These are phyloP conservation scores for Ailanthus altissimus DNA, from an alignment of 345 rosid species.

Conservation along the genomic window DNA sequence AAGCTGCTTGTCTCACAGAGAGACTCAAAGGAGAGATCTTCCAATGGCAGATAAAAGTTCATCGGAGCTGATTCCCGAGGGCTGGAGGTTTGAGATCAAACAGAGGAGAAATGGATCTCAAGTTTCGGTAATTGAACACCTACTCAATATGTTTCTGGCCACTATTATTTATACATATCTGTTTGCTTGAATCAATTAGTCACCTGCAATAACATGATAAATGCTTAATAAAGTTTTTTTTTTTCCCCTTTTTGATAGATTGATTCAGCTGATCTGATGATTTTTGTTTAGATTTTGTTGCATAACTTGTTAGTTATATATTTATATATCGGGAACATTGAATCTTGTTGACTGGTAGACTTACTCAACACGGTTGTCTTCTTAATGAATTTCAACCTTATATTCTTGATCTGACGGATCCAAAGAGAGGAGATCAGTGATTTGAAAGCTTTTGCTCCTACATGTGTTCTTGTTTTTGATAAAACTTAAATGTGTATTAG, in stretches of 20 bases:
- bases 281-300: conserved; percentile 16
- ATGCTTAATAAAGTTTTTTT: neutral
- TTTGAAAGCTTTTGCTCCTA: conserved; percentile 6
- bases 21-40: conserved; percentile 6
- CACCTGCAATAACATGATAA: conserved; percentile 1
- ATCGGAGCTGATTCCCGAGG: conserved; percentile 17
- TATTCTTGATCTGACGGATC: conserved; percentile 1
- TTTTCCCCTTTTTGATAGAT: neutral
- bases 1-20: conserved; percentile 6
- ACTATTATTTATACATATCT: neutral
- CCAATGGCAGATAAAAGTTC: conserved; percentile 23
- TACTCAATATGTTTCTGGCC: neutral
- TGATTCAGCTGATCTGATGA: conserved; percentile 10
- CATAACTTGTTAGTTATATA: conserved; percentile 11
- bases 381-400: neutral
- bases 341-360: conserved; percentile 12
- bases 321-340: neutral
- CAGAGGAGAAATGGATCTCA: conserved; percentile 15
- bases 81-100: conserved; percentile 16
- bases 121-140: conserved; percentile 20
- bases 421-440: conserved; percentile 1
- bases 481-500: conserved; percentile 1
- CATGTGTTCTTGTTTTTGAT: conserved; percentile 7
- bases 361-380: neutral
- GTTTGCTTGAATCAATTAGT: conserved; percentile 12